Evolutionary conservation across 2,329 filamentous ascomycete genomes (phyloP).

Genomic region (Penicillium occitanis): DNA sequence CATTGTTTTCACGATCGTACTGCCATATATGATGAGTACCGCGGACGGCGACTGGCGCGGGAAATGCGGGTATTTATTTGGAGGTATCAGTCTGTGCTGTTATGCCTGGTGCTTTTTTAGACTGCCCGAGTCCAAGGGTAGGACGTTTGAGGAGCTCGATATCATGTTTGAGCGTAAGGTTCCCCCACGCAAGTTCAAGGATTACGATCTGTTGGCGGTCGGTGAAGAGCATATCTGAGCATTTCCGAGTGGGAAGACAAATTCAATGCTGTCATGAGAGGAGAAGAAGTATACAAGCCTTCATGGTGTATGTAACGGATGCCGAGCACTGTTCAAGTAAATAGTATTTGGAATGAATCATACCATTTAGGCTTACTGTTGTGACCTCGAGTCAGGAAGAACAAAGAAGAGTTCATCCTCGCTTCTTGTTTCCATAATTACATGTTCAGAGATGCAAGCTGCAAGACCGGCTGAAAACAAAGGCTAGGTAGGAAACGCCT

Average conservation of each 20-base stretch:
- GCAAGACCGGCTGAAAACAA: neutral
- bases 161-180: conserved; percentile 42
- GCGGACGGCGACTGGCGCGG: conserved; percentile 30
- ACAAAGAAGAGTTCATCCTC: neutral
- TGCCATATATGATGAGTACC: conserved; percentile 25
- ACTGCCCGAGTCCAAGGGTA: conserved; percentile 38
- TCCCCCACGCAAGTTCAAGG: conserved; percentile 36
- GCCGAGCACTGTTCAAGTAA: neutral
- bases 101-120: conserved; percentile 38
- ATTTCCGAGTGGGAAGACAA: neutral
- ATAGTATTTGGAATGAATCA: neutral
- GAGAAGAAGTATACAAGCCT: neutral
- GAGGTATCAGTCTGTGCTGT: conserved; percentile 27
- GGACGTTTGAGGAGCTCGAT: conserved; percentile 44
- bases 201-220: conserved; percentile 16
- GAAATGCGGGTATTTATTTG: conserved; percentile 35
- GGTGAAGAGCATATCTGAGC: neutral
- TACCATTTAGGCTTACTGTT: neutral
- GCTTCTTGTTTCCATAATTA: neutral
- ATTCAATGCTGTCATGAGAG: neutral
- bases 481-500: neutral
- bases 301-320: neutral
- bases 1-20: conserved; percentile 19
- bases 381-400: neutral
- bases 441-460: neutral